Percentiles rank a stretch among this genome's conserved stretches.
Conservation (phyloP, 495 filamentous ascomycete species). For the Xylaria sp. region DNA sequence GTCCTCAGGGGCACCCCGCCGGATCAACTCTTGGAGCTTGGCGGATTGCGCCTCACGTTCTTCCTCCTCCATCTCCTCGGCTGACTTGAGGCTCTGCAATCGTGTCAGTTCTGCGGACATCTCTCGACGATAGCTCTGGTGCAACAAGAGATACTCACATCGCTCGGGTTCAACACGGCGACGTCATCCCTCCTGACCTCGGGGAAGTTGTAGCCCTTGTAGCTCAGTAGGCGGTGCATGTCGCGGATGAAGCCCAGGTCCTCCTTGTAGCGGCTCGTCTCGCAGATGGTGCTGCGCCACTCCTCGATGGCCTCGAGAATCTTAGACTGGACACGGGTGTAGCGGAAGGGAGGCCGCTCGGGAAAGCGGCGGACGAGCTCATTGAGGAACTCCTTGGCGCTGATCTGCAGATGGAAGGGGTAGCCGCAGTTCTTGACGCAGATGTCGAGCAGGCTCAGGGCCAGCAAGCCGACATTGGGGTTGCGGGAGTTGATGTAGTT, state of each 20-base stretch:
- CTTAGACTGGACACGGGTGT: slow-evolving; percentile 85
- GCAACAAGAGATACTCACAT: slow-evolving; percentile 66
- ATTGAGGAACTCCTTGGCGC: slow-evolving; percentile 98
- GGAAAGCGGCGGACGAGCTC: slow-evolving; percentile 97
- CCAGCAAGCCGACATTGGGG: slow-evolving; percentile 89
- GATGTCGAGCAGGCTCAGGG: slow-evolving; percentile 92
- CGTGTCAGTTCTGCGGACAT: not conserved
- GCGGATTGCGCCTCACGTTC: slow-evolving; percentile 93
- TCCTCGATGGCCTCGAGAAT: slow-evolving; percentile 98
- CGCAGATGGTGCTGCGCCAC: slow-evolving; percentile 97
- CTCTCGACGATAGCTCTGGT: not conserved
- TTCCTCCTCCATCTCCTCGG: slow-evolving; percentile 98
- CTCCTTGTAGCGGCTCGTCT: slow-evolving; percentile 95
- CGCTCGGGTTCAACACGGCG: slow-evolving; percentile 95
- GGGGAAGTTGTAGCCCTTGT: slow-evolving; percentile 96
- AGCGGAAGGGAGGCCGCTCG: slow-evolving; percentile 85
- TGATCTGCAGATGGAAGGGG: slow-evolving; percentile 97
- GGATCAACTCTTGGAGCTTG: slow-evolving; percentile 95
- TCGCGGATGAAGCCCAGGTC: slow-evolving; percentile 95
- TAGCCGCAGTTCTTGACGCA: slow-evolving; percentile 99
- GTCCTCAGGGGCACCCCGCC: slow-evolving; percentile 88
- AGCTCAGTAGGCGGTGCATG: slow-evolving; percentile 94
- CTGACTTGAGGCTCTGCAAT: slow-evolving; percentile 85
- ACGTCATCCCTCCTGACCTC: slow-evolving; percentile 92
- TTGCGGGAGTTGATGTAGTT: slow-evolving; percentile 95